Evolutionary conservation across 139 green algal species (phyloP).

Genomic region (Monoraphidium neglectum): DNA sequence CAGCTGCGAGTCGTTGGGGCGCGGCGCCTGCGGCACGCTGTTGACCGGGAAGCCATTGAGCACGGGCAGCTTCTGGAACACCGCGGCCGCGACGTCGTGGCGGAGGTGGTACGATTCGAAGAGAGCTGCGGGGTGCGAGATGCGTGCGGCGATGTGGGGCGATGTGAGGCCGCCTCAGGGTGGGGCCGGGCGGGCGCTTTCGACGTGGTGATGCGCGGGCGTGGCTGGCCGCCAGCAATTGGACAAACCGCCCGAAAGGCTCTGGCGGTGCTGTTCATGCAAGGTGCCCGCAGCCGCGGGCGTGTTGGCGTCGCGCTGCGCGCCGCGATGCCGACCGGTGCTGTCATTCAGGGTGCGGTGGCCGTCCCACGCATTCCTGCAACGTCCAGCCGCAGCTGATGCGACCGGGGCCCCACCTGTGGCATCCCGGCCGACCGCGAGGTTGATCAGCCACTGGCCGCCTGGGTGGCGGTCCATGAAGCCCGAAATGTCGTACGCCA

Average conservation of each 20-base stretch:
- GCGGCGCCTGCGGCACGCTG: constrained; percentile 64
- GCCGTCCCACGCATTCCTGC: too few relatives aligned
- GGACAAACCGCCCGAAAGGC: too few relatives aligned
- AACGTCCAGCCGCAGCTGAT: neutral
- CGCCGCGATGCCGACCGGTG: too few relatives aligned
- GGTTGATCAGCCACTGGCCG: constrained; percentile 73
- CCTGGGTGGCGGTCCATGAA: constrained; percentile 71
- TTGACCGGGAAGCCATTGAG: constrained; percentile 78
- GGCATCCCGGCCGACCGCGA: constrained; percentile 74
- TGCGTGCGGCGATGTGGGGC: too few relatives aligned
- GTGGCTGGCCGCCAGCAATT: too few relatives aligned
- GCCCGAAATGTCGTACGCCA: constrained; percentile 58
- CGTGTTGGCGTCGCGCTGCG: too few relatives aligned
- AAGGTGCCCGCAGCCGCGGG: too few relatives aligned
- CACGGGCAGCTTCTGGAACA: constrained; percentile 58
- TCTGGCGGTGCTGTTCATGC: too few relatives aligned
- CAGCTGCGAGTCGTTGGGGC: constrained; percentile 64
- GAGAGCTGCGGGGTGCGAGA: constrained; percentile 32
- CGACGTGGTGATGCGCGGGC: too few relatives aligned
- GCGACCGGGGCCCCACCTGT: constrained; percentile 24
- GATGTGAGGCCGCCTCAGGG: too few relatives aligned
- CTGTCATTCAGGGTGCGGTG: too few relatives aligned
- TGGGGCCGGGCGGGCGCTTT: too few relatives aligned
- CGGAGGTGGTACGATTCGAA: constrained; percentile 74
- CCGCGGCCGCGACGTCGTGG: constrained; percentile 45